phyloP scores from a whole-genome alignment of 2,329 filamentous ascomycete species.

The Metarhizium sp. region DNA sequence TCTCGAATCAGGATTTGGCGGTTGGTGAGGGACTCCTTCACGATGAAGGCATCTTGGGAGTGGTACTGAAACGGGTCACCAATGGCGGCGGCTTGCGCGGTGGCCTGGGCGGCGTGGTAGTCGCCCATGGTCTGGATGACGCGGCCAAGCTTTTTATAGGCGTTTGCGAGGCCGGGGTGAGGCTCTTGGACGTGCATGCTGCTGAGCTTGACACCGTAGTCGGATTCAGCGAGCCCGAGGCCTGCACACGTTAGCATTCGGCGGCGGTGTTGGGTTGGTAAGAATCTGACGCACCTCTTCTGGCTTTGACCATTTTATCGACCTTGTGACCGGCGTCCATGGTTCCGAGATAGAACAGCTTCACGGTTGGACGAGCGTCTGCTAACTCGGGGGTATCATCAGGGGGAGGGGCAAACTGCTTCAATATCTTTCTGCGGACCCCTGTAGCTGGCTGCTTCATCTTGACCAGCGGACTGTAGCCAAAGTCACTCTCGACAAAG shows the following conservation, averaged over 20 bases:
- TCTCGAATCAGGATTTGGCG: constrained; percentile 93
- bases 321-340: constrained; percentile 98
- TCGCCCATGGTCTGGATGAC: constrained; percentile 89
- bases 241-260: constrained; percentile 41
- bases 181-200: constrained; percentile 84
- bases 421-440: constrained; percentile 87
- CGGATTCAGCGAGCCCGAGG: constrained; percentile 82
- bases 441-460: constrained; percentile 96
- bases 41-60: constrained; percentile 90
- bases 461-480: constrained; percentile 90
- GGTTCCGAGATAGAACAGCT: constrained; percentile 87
- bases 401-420: constrained; percentile 94
- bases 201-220: constrained; percentile 84
- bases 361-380: constrained; percentile 81
- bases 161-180: constrained; percentile 76
- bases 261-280: constrained; percentile 5
- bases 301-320: constrained; percentile 83
- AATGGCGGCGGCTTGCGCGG: constrained; percentile 88
- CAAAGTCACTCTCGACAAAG: constrained; percentile 98
- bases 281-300: constrained; percentile 56
- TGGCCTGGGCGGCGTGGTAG: constrained; percentile 92
- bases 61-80: constrained; percentile 92
- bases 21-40: constrained; percentile 96
- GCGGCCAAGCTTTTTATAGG: constrained; percentile 91
- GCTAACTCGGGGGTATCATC: constrained; percentile 95